Conservation (phyloP, 2,329 filamentous ascomycete species). For the Ambrosiella cleistominuta region DNA sequence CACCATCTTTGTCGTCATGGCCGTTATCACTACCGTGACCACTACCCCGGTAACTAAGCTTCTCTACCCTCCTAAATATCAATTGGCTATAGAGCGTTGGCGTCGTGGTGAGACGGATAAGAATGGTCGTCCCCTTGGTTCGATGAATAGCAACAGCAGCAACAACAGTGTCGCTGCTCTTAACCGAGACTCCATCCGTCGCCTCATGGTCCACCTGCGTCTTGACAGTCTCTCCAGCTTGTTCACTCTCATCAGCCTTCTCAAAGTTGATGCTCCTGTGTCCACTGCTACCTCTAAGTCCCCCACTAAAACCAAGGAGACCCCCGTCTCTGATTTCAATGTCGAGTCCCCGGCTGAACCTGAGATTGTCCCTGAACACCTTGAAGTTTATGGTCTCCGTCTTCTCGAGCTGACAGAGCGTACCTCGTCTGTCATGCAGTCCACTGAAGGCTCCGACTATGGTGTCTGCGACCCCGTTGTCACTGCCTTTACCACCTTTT, state of each 20-base stretch:
- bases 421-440: conserved; percentile 88
- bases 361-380: conserved; percentile 22
- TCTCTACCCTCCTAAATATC: conserved; percentile 53
- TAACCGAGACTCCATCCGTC: conserved; percentile 28
- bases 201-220: conserved; percentile 63
- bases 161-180: conserved; percentile 10
- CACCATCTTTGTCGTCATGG: conserved; percentile 92
- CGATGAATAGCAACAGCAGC: conserved; percentile 17
- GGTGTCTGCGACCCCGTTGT: conserved; percentile 53
- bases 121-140: conserved; percentile 32
- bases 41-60: conserved; percentile 60
- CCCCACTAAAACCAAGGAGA: conserved; percentile 12
- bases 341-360: conserved; percentile 7
- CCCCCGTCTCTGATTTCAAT: neutral
- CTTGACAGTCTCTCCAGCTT: conserved; percentile 70
- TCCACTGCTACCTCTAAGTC: conserved; percentile 13
- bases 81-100: conserved; percentile 35
- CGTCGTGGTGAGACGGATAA: conserved; percentile 81
- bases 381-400: conserved; percentile 70
- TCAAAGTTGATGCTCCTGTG: conserved; percentile 25
- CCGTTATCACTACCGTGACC: conserved; percentile 58
- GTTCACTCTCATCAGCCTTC: conserved; percentile 64
- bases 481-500: conserved; percentile 80
- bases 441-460: conserved; percentile 63
- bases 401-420: conserved; percentile 78